A percentile compares a stretch with the other conserved stretches of the same genome.
These are phyloP conservation scores for Metarhizium robertsii DNA, from an alignment of 2,329 filamentous ascomycete genomes.

Conservation along the genomic window DNA sequence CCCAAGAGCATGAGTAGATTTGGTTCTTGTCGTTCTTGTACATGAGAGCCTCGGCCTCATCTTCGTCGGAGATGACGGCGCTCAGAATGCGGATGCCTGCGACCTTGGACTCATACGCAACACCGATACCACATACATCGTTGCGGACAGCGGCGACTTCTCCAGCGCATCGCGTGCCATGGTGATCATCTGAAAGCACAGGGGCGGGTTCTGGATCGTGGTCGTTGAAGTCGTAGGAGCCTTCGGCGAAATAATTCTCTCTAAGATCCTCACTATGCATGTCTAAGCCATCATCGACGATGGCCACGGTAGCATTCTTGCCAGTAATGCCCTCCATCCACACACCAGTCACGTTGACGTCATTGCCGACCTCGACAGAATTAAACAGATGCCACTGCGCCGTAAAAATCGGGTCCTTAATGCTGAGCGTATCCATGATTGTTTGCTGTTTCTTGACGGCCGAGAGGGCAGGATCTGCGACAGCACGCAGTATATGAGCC, in stretches of 20 bases:
- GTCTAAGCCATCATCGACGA: slow-evolving; percentile 92
- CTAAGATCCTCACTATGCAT: slow-evolving; percentile 91
- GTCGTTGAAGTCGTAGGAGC: slow-evolving; percentile 96
- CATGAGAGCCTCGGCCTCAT: slow-evolving; percentile 88
- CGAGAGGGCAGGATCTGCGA: slow-evolving; percentile 16
- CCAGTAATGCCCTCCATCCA: slow-evolving; percentile 91
- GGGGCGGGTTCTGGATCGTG: slow-evolving; percentile 69
- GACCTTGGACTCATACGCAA: slow-evolving; percentile 86
- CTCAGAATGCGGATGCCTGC: slow-evolving; percentile 89
- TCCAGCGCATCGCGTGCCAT: slow-evolving; percentile 90
- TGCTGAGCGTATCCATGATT: slow-evolving; percentile 59
- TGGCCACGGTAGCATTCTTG: slow-evolving; percentile 78
- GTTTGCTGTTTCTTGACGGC: slow-evolving; percentile 49
- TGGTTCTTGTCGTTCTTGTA: slow-evolving; percentile 86
- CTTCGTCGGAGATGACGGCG: slow-evolving; percentile 80
- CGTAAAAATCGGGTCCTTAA: slow-evolving; percentile 81
- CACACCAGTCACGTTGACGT: slow-evolving; percentile 90
- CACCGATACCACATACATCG: slow-evolving; percentile 87
- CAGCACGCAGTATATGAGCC: slow-evolving; percentile 11
- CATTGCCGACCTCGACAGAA: slow-evolving; percentile 68
- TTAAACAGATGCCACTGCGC: slow-evolving; percentile 97
- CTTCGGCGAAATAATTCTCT: slow-evolving; percentile 85
- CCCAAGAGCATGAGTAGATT: slow-evolving; percentile 99
- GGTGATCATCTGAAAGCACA: slow-evolving; percentile 72
- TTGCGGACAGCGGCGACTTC: slow-evolving; percentile 91